These are phyloP conservation scores for Lepidium africanum DNA, from an alignment of 345 rosid genomes.

Conservation along the genomic window DNA sequence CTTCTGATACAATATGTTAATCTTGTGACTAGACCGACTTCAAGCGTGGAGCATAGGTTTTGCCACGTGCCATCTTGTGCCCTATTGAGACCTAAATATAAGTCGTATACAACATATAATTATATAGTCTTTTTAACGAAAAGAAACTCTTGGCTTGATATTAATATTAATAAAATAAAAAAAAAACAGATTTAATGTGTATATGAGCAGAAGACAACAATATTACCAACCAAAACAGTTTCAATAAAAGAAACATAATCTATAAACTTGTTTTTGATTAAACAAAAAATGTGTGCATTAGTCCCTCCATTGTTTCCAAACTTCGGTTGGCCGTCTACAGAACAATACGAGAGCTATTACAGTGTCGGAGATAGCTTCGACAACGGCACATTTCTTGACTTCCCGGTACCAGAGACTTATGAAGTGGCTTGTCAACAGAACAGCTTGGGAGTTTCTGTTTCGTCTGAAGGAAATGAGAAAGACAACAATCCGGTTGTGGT, in stretches of 20 bases:
- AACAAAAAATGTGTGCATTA: constrained; percentile 22
- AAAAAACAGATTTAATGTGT: background rate
- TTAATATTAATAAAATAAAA: no score
- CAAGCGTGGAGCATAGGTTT: constrained; percentile 2
- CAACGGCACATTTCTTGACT: constrained; percentile 2
- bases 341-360: constrained; percentile 10
- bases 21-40: constrained; percentile 8
- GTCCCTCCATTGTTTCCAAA: constrained; percentile 16
- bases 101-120: background rate
- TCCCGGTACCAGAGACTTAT: constrained; percentile 16
- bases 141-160: background rate
- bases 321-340: constrained; percentile 19
- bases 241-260: background rate
- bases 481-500: background rate
- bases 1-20: background rate
- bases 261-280: background rate
- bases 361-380: background rate
- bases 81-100: background rate
- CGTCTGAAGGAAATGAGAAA: constrained; percentile 9
- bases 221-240: constrained; percentile 5
- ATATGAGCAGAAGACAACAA: background rate
- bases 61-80: constrained; percentile 12
- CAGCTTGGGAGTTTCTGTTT: background rate
- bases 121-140: background rate
- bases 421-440: constrained; percentile 3